Evolutionary conservation across 306 rosid genomes (phyloP).

Genomic region (Dryas octopetala): DNA sequence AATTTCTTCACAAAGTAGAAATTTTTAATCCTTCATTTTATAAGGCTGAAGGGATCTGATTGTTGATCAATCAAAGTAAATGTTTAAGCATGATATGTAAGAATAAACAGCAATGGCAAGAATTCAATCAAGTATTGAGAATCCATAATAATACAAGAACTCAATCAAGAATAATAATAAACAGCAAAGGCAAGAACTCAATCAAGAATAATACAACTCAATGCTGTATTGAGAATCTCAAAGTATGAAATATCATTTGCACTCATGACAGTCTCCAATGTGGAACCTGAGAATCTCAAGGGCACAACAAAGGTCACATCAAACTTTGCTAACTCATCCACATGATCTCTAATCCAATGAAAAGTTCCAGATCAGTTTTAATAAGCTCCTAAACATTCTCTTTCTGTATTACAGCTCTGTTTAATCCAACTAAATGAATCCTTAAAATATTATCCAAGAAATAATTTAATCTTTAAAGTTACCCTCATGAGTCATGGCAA

Average conservation of each 20-base stretch:
- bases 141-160: not conserved
- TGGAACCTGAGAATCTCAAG: not conserved
- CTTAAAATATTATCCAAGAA: not conserved
- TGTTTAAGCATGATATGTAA: not conserved
- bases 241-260: not conserved
- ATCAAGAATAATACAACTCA: not conserved
- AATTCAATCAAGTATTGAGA: slow-evolving; percentile 2
- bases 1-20: not conserved
- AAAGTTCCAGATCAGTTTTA: slow-evolving; percentile 2
- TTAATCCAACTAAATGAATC: not conserved
- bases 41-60: not conserved
- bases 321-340: not conserved
- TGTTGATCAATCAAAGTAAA: not conserved
- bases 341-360: not conserved
- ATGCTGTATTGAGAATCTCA: not conserved
- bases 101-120: not conserved
- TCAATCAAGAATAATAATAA: not conserved
- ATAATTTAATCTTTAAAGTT: not conserved
- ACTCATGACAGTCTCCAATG: slow-evolving; percentile 1
- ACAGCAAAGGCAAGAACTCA: not conserved
- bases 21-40: not conserved
- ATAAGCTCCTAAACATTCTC: not conserved
- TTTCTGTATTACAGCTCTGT: not conserved
- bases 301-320: slow-evolving; percentile 9
- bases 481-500: not conserved